Percentiles rank a stretch among this genome's conserved stretches.
Conservation (phyloP, 805 yeast genomes). For the Myxozyma mucilagina region DNA sequence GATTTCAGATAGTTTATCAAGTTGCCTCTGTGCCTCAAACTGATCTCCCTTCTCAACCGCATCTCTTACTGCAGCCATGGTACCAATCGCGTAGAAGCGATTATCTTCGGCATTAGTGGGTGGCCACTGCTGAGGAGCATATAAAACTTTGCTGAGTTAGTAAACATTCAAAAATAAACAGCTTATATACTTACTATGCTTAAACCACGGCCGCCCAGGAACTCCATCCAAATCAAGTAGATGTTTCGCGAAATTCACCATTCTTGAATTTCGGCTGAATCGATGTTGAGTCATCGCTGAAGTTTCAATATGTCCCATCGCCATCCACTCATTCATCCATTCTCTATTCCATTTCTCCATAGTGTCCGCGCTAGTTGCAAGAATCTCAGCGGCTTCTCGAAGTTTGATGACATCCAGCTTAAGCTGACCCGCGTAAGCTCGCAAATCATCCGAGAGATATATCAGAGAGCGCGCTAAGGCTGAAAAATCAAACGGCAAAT, state of each 20-base stretch:
- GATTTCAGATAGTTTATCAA: constrained; percentile 12
- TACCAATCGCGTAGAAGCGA: constrained; percentile 31
- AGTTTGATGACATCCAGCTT: constrained; percentile 29
- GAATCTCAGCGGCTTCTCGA: constrained; percentile 29
- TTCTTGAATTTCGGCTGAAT: constrained; percentile 46
- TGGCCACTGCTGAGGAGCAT: constrained; percentile 66
- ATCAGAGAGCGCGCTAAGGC: constrained; percentile 44
- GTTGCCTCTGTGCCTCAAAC: constrained; percentile 49
- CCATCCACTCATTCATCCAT: constrained; percentile 43
- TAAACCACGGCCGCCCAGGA: constrained; percentile 56
- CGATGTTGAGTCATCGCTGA: constrained; percentile 28
- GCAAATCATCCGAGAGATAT: constrained; percentile 14
- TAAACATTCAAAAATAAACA: neutral
- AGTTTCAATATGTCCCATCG: constrained; percentile 44
- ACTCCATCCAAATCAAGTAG: constrained; percentile 52
- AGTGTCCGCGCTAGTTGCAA: constrained; percentile 39
- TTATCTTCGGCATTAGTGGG: constrained; percentile 46
- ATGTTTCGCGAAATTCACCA: constrained; percentile 43
- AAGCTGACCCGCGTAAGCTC: constrained; percentile 8
- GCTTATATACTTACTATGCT: constrained; percentile 50
- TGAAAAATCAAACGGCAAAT: constrained; percentile 46
- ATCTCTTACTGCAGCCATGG: constrained; percentile 79
- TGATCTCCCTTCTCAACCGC: constrained; percentile 53
- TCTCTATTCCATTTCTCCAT: constrained; percentile 46
- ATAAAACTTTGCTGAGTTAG: constrained; percentile 32